These are phyloP conservation scores for Madurella mycetomatis DNA, from an alignment of 2,329 filamentous ascomycete species.

Conservation along the genomic window DNA sequence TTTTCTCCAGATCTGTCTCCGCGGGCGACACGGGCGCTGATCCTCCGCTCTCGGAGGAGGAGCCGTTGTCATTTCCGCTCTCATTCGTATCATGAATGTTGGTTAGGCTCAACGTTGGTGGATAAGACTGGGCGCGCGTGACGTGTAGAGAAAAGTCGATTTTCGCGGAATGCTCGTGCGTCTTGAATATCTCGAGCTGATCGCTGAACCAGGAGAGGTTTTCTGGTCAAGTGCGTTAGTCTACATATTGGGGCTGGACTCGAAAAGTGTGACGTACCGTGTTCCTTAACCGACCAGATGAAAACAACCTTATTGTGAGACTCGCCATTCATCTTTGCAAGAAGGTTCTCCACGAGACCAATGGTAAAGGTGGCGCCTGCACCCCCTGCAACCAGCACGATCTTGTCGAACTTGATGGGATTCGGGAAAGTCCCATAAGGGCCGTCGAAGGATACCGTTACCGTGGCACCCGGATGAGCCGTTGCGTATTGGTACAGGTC, in stretches of 20 bases:
- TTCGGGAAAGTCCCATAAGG: conserved; percentile 55
- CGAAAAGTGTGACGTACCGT: conserved; percentile 34
- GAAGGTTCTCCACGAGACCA: conserved; percentile 43
- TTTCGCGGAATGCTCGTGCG: conserved; percentile 36
- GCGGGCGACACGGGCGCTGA: conserved; percentile 20
- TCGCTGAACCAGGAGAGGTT: conserved; percentile 29
- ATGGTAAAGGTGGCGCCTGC: conserved; percentile 58
- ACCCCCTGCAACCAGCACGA: conserved; percentile 57
- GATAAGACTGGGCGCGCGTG: conserved; percentile 27
- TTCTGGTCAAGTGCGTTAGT: conserved; percentile 22
- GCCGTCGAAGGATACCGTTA: conserved; percentile 54
- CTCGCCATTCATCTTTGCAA: conserved; percentile 38
- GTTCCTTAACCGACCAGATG: conserved; percentile 45
- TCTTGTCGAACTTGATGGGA: conserved; percentile 48
- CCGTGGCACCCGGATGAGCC: conserved; percentile 43
- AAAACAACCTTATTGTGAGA: conserved; percentile 41
- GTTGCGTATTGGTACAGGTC: conserved; percentile 50
- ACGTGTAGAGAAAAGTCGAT: conserved; percentile 38
- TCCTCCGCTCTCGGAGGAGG: conserved; percentile 18
- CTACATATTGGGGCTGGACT: conserved; percentile 1
- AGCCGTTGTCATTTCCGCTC: conserved; percentile 1
- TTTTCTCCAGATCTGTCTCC: conserved; percentile 23
- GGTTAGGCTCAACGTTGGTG: conserved; percentile 4
- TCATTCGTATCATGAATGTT: background rate
- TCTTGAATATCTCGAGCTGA: conserved; percentile 36